Evolutionary conservation across 208 protist species (phyloP).

Genomic region (Leishmania mexicana): DNA sequence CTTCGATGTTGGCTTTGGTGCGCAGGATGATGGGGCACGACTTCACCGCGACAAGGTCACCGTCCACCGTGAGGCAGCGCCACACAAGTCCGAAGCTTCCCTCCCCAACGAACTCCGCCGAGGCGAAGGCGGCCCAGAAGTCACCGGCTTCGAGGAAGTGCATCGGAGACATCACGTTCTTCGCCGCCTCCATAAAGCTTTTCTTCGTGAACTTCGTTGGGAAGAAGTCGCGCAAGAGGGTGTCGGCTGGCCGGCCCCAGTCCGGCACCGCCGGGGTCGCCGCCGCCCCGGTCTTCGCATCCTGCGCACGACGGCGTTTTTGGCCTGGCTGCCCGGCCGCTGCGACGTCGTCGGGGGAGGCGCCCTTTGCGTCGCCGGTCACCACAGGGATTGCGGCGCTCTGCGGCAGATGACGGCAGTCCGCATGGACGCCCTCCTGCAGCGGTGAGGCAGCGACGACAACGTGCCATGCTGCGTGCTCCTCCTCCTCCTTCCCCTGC

Average conservation of each 20-base stretch:
- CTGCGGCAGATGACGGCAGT: neutral
- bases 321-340: neutral
- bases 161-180: conserved; percentile 52
- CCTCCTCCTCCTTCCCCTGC: conserved; percentile 6
- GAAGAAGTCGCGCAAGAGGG: conserved; percentile 54
- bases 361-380: neutral
- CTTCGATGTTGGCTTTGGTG: conserved; percentile 67
- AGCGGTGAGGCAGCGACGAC: neutral
- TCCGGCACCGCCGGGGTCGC: conserved; percentile 5
- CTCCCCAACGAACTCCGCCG: conserved; percentile 75
- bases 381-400: neutral
- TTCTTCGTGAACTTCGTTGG: conserved; percentile 48
- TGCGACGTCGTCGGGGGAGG: neutral
- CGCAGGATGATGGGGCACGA: conserved; percentile 71
- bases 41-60: conserved; percentile 87
- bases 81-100: conserved; percentile 91
- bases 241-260: conserved; percentile 39
- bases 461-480: neutral
- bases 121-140: conserved; percentile 80
- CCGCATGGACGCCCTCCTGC: neutral
- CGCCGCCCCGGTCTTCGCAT: neutral
- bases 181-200: conserved; percentile 51
- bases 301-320: conserved; percentile 1
- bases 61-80: conserved; percentile 69
- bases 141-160: conserved; percentile 60